Base-by-base conservation (phyloP, 495 filamentous ascomycete species). In the Talaromyces borbonicus region DNA sequence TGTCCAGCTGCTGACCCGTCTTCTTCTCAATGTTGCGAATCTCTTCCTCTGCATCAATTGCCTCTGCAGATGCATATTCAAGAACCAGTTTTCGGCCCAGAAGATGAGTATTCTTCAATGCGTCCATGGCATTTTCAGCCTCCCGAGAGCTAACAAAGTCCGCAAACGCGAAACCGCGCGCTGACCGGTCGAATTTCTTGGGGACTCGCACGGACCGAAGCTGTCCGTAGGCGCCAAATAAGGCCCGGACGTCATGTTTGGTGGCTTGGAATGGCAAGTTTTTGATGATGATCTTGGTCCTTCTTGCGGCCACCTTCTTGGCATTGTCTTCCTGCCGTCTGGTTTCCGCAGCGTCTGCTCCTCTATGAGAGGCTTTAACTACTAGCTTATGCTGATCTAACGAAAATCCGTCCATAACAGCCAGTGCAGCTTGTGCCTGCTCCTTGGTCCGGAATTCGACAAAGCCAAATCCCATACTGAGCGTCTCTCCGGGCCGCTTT, bases 391-490 rank as follows among this genome's bases (percentile, higher is more conserved):
- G 86, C n/a, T 77, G 79, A 48, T 93, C 87, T 12, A 99, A 77
- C 36, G 74, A 75, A 58, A 86, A 79, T 38, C 87, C 88, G 58
- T 96, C 80, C 89, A 99, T 94, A 20, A 80, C 78, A 50, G 73
- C 73, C 39, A 83, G 69, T 30, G 90, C 92, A 14, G 84, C 80
- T 47, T 86, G 75, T 8, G 90, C 90, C 36, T 88, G 77, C 12
- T 66, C 73, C 49, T 84, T 85, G 45, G 78, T 80, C 29, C 71
- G 73, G 63, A 99, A 99, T 47, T 95, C 89, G 42, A 84, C 77
- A 54, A 99, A 99, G 31, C 89, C 92, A 58, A 94, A 96, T 7
- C 92, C 92, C 90, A 96, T 96, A 54, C 85, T 93, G 35, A 97
- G 77, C 2, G 79, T 70, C 60, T 90, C 81, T 5, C 81, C 87